Evolutionary conservation across 345 rosid species (phyloP), one percentile per base, ranked within the genome.

Genomic region (Geranium rotundifolium): DNA sequence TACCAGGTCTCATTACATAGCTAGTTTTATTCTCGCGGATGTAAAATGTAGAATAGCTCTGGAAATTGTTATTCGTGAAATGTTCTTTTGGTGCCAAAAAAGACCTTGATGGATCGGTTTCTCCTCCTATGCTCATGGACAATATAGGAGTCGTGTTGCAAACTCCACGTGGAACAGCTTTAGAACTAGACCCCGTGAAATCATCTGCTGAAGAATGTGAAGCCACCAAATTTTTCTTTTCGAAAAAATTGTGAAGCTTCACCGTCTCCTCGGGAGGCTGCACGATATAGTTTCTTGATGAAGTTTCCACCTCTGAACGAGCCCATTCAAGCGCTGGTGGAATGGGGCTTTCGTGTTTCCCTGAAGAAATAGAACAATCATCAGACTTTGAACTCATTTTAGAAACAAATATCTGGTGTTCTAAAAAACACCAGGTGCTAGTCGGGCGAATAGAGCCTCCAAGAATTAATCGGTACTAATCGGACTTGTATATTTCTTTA

Each of bases 131-230:
- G 15, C 52, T 3, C 41, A 63, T 57, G n/a, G 31, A 20, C n/a
- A 20, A 12, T 1, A 57, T 67, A 37, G 73, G 61, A 64, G 70
- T 68, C 67, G 62, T 63, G 12, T 63, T 56, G 29, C 69, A 29
- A 66, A 29, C 56, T 62, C 70, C 69, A 54, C 63, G 56, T 17
- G 70, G 75, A 62, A 77, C 72, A 78, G 61, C n/a, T 72, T 72
- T 75, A 58, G 85, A 83, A 73, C 77, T 77, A 29, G 85, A 73
- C 20, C 77, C 82, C 7, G 66, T 67, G 18, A 62, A 12, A 66
- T 75, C 72, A 39, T 61, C 70, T 54, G 68, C 49, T 16, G 64
- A 66, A 71, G 67, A 67, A 27, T 29, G 27, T 12, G 77, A 79
- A 63, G 70, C 63, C 50, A 58, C 69, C 27, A 69, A 61, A 60